Evolutionary conservation across 176 grass and related monocot genomes (phyloP).

Genomic region (Secale cereale): DNA sequence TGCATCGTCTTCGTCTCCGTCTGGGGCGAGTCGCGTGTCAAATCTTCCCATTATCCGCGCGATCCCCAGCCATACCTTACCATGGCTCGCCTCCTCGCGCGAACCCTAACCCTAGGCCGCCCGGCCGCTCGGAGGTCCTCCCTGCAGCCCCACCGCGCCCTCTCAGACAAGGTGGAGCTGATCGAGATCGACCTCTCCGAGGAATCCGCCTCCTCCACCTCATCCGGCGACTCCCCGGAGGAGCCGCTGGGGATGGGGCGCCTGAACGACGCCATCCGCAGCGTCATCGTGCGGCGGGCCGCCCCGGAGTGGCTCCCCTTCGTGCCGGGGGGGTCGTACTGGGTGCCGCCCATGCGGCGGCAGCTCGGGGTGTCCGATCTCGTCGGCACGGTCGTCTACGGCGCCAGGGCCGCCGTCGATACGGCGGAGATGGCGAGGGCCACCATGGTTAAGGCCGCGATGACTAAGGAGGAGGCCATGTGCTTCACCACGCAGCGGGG

Average conservation of each 20-base stretch:
- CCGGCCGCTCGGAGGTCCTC: not conserved
- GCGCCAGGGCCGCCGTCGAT: not conserved
- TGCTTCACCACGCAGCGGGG: slow-evolving; percentile 52
- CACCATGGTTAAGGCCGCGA: not conserved
- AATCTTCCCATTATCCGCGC: not conserved
- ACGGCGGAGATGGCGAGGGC: slow-evolving; percentile 24
- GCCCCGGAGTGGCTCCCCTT: slow-evolving; percentile 95
- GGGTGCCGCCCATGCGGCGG: slow-evolving; percentile 61
- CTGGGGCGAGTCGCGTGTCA: not conserved
- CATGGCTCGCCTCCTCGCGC: slow-evolving; percentile 68
- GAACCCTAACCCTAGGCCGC: slow-evolving; percentile 43
- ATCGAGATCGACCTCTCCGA: slow-evolving; percentile 76
- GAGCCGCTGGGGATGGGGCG: slow-evolving; percentile 46
- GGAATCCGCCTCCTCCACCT: slow-evolving; percentile 27
- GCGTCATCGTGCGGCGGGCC: slow-evolving; percentile 57
- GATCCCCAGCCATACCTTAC: not conserved
- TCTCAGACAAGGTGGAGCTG: slow-evolving; percentile 52
- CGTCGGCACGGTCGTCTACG: slow-evolving; percentile 10
- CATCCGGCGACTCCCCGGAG: slow-evolving; percentile 11
- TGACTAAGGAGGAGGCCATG: slow-evolving; percentile 62
- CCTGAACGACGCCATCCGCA: slow-evolving; percentile 73
- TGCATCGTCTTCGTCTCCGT: not conserved
- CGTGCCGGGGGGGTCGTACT: slow-evolving; percentile 82
- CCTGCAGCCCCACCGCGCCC: not conserved
- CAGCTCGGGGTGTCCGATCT: slow-evolving; percentile 49